Conservation (phyloP, 2,329 filamentous ascomycete species). For the Lithohypha guttulata region DNA sequence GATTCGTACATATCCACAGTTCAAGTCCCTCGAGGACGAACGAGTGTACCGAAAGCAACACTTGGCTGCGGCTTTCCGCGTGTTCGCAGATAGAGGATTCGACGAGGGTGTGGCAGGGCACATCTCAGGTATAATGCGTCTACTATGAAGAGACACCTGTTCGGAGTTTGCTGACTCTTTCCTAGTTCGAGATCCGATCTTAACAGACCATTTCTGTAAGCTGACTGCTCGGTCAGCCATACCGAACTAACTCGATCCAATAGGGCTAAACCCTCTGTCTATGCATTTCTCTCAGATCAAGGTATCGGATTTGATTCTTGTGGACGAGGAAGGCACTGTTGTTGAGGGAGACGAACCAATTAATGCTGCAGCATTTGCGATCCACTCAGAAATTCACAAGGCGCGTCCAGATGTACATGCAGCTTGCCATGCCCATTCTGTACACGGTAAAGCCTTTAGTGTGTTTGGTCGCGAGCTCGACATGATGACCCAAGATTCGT, state of each 20-base stretch:
- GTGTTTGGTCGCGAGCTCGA: constrained; percentile 37
- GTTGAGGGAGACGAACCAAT: constrained; percentile 33
- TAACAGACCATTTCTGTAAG: constrained; percentile 30
- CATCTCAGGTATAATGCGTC: no score
- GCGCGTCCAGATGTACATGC: constrained; percentile 44
- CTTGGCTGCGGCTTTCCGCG: constrained; percentile 36
- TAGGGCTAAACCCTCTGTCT: constrained; percentile 35
- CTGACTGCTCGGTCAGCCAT: neutral
- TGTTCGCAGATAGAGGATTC: constrained; percentile 32
- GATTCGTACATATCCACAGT: constrained; percentile 38
- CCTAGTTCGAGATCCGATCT: constrained; percentile 31
- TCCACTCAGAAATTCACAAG: constrained; percentile 37
- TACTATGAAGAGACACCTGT: no score
- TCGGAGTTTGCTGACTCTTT: no score
- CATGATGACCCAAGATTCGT: constrained; percentile 39
- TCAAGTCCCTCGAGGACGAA: constrained; percentile 35
- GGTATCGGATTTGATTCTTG: constrained; percentile 34
- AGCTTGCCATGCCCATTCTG: constrained; percentile 32
- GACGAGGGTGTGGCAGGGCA: constrained; percentile 34
- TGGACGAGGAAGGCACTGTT: constrained; percentile 33
- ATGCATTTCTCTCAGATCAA: constrained; percentile 35
- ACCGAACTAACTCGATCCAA: neutral
- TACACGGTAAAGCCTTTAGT: constrained; percentile 38
- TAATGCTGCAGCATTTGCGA: constrained; percentile 38
- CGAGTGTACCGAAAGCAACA: constrained; percentile 37